Conservation (phyloP, 805 yeast genomes). For the Hanseniaspora occidentalis region DNA sequence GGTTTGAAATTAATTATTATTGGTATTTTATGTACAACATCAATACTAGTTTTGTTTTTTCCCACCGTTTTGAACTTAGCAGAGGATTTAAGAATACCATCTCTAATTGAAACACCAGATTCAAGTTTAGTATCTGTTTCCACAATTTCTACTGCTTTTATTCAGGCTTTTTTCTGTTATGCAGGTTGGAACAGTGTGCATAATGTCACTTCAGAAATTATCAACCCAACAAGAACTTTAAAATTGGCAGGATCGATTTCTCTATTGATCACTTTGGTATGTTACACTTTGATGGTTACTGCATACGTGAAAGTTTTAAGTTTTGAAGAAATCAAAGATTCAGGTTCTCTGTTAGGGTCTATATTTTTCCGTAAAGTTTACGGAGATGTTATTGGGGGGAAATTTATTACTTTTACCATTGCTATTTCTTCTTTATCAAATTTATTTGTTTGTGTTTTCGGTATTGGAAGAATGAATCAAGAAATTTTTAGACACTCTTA, state of each 20-base stretch:
- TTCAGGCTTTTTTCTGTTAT: slow-evolving; percentile 46
- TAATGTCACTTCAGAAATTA: slow-evolving; percentile 47
- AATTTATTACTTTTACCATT: slow-evolving; percentile 41
- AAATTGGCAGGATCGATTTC: slow-evolving; percentile 51
- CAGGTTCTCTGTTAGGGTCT: slow-evolving; percentile 51
- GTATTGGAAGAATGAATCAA: slow-evolving; percentile 49
- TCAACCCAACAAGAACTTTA: slow-evolving; percentile 44
- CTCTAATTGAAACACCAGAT: slow-evolving; percentile 18
- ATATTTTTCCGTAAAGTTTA: slow-evolving; percentile 42
- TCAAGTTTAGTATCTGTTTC: slow-evolving; percentile 26
- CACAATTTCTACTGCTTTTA: slow-evolving; percentile 40
- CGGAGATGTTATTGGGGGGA: slow-evolving; percentile 40
- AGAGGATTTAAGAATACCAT: slow-evolving; percentile 9
- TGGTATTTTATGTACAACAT: slow-evolving; percentile 41
- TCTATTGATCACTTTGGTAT: slow-evolving; percentile 31
- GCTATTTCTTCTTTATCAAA: slow-evolving; percentile 55
- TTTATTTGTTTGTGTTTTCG: slow-evolving; percentile 46
- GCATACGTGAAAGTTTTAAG: slow-evolving; percentile 47
- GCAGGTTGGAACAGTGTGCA: slow-evolving; percentile 57
- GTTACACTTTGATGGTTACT: slow-evolving; percentile 39
- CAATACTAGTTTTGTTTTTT: slow-evolving; percentile 47
- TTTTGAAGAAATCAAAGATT: slow-evolving; percentile 36
- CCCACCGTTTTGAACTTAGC: slow-evolving; percentile 20
- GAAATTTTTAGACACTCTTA: slow-evolving; percentile 55
- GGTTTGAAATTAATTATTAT: slow-evolving; percentile 44